Conservation (phyloP, 495 filamentous ascomycete species). For the Trichocladium antarcticum region DNA sequence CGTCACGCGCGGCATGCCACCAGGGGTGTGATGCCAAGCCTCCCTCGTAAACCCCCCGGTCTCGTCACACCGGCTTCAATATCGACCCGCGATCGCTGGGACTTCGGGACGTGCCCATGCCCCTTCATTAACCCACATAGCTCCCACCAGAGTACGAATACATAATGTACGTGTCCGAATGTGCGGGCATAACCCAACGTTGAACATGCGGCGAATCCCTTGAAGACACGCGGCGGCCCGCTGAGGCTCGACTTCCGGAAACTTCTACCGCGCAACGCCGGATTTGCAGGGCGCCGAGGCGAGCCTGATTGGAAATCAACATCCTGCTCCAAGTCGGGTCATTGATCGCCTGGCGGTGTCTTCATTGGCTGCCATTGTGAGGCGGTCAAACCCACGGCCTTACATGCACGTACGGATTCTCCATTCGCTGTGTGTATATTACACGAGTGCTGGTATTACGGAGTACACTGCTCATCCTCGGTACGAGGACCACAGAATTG, state of each 20-base stretch:
- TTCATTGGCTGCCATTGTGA: no score
- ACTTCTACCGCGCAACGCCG: constrained; percentile 11
- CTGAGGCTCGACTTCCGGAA: constrained; percentile 18
- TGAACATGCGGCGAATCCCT: no score
- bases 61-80: constrained; percentile 16
- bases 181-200: background rate
- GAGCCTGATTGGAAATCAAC: background rate
- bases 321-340: no score
- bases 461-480: no score
- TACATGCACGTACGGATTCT: no score
- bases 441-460: no score
- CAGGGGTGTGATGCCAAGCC: constrained; percentile 3
- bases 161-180: constrained; percentile 3
- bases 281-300: background rate
- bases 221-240: background rate
- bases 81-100: constrained; percentile 12
- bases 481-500: no score
- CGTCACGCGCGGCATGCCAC: background rate
- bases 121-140: constrained; percentile 16
- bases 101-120: constrained; percentile 9
- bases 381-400: no score
- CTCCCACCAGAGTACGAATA: no score
- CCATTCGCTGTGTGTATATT: no score
- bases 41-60: background rate
- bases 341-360: no score